Percentiles rank a stretch among this genome's conserved stretches.
Conservation (phyloP, 495 filamentous ascomycete genomes). For the Talaromyces stipitatus region DNA sequence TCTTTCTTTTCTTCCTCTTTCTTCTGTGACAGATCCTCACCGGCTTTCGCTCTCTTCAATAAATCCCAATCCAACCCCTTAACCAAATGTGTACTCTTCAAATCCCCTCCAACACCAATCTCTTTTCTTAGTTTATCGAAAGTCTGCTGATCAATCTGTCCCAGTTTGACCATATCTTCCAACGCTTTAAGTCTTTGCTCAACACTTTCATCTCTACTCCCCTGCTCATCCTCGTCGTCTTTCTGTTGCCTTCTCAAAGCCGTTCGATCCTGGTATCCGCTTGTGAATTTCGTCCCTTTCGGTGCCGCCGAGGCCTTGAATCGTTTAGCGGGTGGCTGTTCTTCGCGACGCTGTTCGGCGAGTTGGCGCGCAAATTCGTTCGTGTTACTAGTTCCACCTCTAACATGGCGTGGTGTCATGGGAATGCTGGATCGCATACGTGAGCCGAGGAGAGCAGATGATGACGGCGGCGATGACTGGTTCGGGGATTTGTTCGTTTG, state of each 20-base stretch:
- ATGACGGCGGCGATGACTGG: slow-evolving; percentile 6
- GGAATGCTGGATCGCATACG: slow-evolving; percentile 69
- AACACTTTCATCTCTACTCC: slow-evolving; percentile 32
- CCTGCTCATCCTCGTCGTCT: slow-evolving; percentile 7
- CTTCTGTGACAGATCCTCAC: slow-evolving; percentile 51
- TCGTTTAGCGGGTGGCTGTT: slow-evolving; percentile 47
- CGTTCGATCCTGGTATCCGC: slow-evolving; percentile 84
- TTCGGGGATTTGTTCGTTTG: slow-evolving; percentile 27
- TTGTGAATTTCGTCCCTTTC: slow-evolving; percentile 70
- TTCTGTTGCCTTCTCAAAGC: slow-evolving; percentile 27
- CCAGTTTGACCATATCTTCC: slow-evolving; percentile 74
- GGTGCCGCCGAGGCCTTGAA: slow-evolving; percentile 75
- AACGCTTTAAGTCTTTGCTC: slow-evolving; percentile 67
- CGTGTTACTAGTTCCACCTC: slow-evolving; percentile 60
- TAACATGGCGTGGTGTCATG: slow-evolving; percentile 66
- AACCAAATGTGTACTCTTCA: slow-evolving; percentile 72
- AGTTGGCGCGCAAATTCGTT: slow-evolving; percentile 80
- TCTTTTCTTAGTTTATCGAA: slow-evolving; percentile 67
- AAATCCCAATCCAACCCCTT: slow-evolving; percentile 87
- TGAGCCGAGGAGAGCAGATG: slow-evolving; percentile 33
- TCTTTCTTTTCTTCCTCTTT: slow-evolving; percentile 15
- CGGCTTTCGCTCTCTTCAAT: slow-evolving; percentile 61
- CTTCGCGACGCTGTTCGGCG: slow-evolving; percentile 60
- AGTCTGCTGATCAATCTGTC: slow-evolving; percentile 66
- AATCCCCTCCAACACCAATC: slow-evolving; percentile 72